These are phyloP conservation scores for Fusarium sublunatum DNA, from an alignment of 2,329 filamentous ascomycete genomes.

Conservation along the genomic window DNA sequence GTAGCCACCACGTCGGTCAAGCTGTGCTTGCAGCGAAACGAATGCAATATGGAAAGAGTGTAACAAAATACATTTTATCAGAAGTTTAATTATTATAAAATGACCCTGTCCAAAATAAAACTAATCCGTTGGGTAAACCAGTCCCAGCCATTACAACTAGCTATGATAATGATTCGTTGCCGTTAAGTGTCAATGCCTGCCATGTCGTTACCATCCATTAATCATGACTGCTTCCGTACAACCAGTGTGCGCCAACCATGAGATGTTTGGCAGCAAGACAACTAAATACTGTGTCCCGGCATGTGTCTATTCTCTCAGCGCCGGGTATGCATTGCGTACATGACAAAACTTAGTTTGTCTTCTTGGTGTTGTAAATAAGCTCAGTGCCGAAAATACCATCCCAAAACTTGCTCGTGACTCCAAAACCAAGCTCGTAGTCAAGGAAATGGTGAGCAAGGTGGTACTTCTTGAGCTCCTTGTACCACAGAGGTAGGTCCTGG, in stretches of 20 bases:
- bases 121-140: slow-evolving; percentile 31
- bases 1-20: slow-evolving; percentile 17
- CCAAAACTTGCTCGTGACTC: slow-evolving; percentile 97
- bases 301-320: not conserved
- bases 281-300: slow-evolving; percentile 33
- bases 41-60: not conserved
- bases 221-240: slow-evolving; percentile 41
- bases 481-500: slow-evolving; percentile 88
- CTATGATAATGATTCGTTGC: slow-evolving; percentile 37
- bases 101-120: slow-evolving; percentile 36
- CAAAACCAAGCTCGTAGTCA: slow-evolving; percentile 97
- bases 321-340: slow-evolving; percentile 7
- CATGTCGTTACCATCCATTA: slow-evolving; percentile 45
- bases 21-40: not conserved
- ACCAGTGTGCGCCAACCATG: slow-evolving; percentile 35
- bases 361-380: slow-evolving; percentile 59
- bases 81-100: slow-evolving; percentile 38
- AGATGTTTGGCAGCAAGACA: slow-evolving; percentile 15
- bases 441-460: slow-evolving; percentile 97
- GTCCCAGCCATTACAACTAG: slow-evolving; percentile 44
- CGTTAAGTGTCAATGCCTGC: slow-evolving; percentile 41
- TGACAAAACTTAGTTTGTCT: slow-evolving; percentile 47
- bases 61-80: not conserved
- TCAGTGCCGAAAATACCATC: slow-evolving; percentile 92
- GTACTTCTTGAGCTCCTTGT: slow-evolving; percentile 94